These are phyloP conservation scores for Cladosporium cucumerinum DNA, from an alignment of 2,329 filamentous ascomycete species.

Conservation along the genomic window DNA sequence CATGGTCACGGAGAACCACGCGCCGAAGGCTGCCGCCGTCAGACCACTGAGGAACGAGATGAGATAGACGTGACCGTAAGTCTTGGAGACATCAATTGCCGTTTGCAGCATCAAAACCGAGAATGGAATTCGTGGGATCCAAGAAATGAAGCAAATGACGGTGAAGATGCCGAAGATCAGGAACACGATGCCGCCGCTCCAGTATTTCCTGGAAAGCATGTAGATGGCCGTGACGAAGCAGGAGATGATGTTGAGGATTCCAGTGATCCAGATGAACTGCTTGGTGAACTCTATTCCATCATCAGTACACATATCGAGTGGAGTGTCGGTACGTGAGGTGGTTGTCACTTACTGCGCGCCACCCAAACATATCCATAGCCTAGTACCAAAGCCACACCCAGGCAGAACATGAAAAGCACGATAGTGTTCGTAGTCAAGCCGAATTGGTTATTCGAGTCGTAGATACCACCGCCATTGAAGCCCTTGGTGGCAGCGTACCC, in stretches of 20 bases:
- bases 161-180: constrained; percentile 77
- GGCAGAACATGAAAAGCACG: constrained; percentile 76
- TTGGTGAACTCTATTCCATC: constrained; percentile 55
- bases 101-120: constrained; percentile 86
- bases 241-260: constrained; percentile 80
- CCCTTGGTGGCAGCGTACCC: constrained; percentile 65
- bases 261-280: constrained; percentile 88
- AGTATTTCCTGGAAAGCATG: constrained; percentile 74
- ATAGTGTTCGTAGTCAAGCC: constrained; percentile 79
- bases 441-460: constrained; percentile 63
- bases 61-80: constrained; percentile 79
- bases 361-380: constrained; percentile 72
- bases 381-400: constrained; percentile 69
- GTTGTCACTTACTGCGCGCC: constrained; percentile 22
- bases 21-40: constrained; percentile 69
- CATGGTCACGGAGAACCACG: constrained; percentile 82
- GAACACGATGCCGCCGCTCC: constrained; percentile 82
- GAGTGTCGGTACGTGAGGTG: not conserved
- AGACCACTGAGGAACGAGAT: constrained; percentile 82
- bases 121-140: constrained; percentile 89
- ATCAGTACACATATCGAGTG: not conserved
- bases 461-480: constrained; percentile 70
- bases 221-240: constrained; percentile 84
- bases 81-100: constrained; percentile 78
- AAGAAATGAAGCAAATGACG: constrained; percentile 78